These are phyloP conservation scores for Elongisporangium anandrum DNA, from an alignment of 352 stramenopile genomes.

Conservation along the genomic window DNA sequence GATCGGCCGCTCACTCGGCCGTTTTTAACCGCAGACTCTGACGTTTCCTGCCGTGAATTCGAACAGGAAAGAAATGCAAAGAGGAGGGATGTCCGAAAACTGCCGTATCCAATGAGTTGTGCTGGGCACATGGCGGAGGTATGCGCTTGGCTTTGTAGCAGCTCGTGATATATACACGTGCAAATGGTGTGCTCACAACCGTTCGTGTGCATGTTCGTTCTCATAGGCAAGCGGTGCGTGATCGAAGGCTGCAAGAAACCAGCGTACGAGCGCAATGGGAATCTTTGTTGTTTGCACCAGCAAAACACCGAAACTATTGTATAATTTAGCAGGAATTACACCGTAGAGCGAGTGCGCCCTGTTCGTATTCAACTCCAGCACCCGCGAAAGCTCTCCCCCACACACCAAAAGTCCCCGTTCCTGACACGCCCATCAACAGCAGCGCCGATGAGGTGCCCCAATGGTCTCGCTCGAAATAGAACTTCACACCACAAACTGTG, in stretches of 20 bases:
- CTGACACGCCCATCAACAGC: too few relatives aligned
- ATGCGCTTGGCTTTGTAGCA: conserved; percentile 5
- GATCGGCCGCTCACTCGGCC: neutral
- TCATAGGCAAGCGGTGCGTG: conserved; percentile 42
- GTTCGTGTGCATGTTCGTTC: neutral
- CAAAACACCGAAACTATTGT: conserved; percentile 1
- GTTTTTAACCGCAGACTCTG: neutral
- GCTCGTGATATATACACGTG: conserved; percentile 1
- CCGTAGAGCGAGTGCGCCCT: too few relatives aligned
- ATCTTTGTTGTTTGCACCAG: conserved; percentile 35
- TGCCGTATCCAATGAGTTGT: conserved; percentile 72
- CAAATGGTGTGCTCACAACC: neutral
- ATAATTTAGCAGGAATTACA: too few relatives aligned
- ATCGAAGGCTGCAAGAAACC: conserved; percentile 41
- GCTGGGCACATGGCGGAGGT: conserved; percentile 81
- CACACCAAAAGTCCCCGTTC: too few relatives aligned
- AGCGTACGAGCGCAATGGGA: conserved; percentile 42
- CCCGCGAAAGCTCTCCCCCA: too few relatives aligned
- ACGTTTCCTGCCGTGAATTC: neutral
- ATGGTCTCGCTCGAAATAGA: too few relatives aligned
- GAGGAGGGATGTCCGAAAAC: conserved; percentile 61
- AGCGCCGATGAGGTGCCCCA: too few relatives aligned
- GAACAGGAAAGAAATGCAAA: conserved; percentile 56
- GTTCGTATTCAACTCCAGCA: too few relatives aligned
- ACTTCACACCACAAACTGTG: too few relatives aligned